Evolutionary conservation across 2,329 filamentous ascomycete genomes (phyloP).

Genomic region (Xylariaceae sp.): DNA sequence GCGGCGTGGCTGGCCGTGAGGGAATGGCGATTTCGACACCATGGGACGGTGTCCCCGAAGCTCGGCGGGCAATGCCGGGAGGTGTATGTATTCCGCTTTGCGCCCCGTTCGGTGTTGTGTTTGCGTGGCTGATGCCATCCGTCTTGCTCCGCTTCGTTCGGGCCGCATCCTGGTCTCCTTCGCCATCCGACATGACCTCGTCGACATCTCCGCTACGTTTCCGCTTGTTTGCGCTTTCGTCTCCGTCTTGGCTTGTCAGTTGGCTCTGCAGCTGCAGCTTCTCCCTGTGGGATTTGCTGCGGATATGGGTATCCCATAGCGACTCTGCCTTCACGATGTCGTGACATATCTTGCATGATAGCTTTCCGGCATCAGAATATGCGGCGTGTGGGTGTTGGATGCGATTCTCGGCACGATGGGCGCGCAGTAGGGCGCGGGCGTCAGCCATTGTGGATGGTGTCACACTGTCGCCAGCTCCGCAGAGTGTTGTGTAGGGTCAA

Average conservation of each 20-base stretch:
- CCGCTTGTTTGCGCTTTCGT: slow-evolving; percentile 23
- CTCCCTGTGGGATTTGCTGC: slow-evolving; percentile 42
- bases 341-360: slow-evolving; percentile 63
- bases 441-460: slow-evolving; percentile 76
- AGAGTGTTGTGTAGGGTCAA: no score
- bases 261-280: slow-evolving; percentile 26
- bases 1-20: slow-evolving; percentile 57
- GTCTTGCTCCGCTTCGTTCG: slow-evolving; percentile 44
- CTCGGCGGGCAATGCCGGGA: slow-evolving; percentile 35
- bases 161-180: slow-evolving; percentile 24
- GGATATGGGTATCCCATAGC: slow-evolving; percentile 60
- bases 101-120: slow-evolving; percentile 6
- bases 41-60: slow-evolving; percentile 47
- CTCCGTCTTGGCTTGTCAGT: slow-evolving; percentile 19
- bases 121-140: slow-evolving; percentile 22
- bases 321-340: slow-evolving; percentile 59
- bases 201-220: slow-evolving; percentile 25
- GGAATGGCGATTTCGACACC: slow-evolving; percentile 59
- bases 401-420: slow-evolving; percentile 68
- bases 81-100: slow-evolving; percentile 33
- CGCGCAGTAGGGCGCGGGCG: slow-evolving; percentile 71
- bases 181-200: slow-evolving; percentile 29
- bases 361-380: slow-evolving; percentile 62
- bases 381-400: slow-evolving; percentile 64
- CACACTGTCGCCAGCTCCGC: no score